Base-by-base conservation (phyloP, 345 rosid genomes). In the Trapa bicornis region DNA sequence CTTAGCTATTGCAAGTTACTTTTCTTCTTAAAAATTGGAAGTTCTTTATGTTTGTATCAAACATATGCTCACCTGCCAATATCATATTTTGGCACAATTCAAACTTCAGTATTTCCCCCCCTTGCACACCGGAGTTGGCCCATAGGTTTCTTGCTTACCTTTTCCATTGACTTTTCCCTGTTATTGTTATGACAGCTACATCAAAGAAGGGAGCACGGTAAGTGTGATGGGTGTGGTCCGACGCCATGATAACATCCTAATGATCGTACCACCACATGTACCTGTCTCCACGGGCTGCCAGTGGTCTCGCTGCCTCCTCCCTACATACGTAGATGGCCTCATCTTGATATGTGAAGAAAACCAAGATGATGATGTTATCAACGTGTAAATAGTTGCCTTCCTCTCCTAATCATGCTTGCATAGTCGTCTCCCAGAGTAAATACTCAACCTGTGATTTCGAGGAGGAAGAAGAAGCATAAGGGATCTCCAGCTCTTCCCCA, bases 121-220 rank as follows among this genome's bases (percentile, higher is more conserved):
- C 29, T 22, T 45, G 2, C 48, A 45, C 11, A 45, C 48, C 6
- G 17, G 56, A 50, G 56, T 50, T 15, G 56, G 22, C 56, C 1
- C 22, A 50, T 50, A 50, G 29, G 56, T 50, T 50, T 50, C 29
- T 50, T 35, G 38, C 65, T 41, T 60, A 52, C 12, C 12, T 36
- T 37, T 1, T 33, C 38, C 16, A 15, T 43, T 65, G 47, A 7
- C 13, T 35, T 12, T 58, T 54, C 60, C 72, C 29, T 22, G 29
- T 22, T 22, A 22, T 22, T 43, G 62, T 75, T 53, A 67, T 65
- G 33, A 22, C 87, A 92, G 98, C 72, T 87, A 83, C 61, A 85
- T 92, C 70, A 86, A 88, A 79, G 98, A 92, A 88, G 98, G 98
- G 61, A 88, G 87, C 84, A 89, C 97, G 0, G 89, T 92, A n/a